These are phyloP conservation scores for Solanum ahanhuiri DNA, from an alignment of 257 asterid species.

Conservation along the genomic window DNA sequence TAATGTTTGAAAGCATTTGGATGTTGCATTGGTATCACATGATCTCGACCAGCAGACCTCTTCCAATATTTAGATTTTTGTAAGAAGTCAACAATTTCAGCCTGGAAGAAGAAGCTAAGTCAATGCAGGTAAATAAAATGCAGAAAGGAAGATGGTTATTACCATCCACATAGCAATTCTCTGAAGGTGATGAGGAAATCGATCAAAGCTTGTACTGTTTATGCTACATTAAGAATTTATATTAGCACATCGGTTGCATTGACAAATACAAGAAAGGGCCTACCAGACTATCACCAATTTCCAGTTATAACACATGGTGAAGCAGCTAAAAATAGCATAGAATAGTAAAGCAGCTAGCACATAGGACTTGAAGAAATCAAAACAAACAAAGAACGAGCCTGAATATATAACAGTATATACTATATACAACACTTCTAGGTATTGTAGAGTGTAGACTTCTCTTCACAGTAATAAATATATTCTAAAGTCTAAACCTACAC, in stretches of 20 bases:
- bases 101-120: slow-evolving; percentile 28
- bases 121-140: neutral
- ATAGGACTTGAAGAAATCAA: neutral
- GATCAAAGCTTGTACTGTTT: neutral
- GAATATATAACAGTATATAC: neutral
- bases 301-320: neutral
- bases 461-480: neutral
- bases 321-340: neutral
- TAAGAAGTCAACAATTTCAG: slow-evolving; percentile 52
- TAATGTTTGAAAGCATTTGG: slow-evolving; percentile 87
- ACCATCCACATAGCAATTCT: neutral
- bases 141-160: neutral
- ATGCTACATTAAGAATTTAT: neutral
- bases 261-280: neutral
- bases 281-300: neutral
- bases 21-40: slow-evolving; percentile 85
- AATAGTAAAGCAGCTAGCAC: neutral
- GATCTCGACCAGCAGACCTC: slow-evolving; percentile 76
- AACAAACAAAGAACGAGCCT: neutral
- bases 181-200: neutral
- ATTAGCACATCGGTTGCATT: neutral
- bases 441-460: neutral
- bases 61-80: slow-evolving; percentile 58
- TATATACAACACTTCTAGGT: neutral
- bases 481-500: neutral